Conservation (phyloP, 177 flowering plant species). For the Vitis hybrid region DNA sequence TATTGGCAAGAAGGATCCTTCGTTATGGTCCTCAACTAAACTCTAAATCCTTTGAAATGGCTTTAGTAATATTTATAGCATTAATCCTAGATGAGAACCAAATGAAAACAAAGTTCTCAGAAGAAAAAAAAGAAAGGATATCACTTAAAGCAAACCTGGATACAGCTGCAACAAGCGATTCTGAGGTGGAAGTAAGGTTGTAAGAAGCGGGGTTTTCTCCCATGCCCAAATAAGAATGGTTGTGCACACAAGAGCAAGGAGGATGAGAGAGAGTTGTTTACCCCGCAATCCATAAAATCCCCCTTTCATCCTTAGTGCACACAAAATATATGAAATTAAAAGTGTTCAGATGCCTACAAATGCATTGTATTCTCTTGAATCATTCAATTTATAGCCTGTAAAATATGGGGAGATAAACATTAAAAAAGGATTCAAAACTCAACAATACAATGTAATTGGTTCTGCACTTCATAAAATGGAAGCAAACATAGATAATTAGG, state of each 20-base stretch:
- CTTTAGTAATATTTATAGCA: background rate
- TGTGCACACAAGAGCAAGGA: constrained; percentile 50
- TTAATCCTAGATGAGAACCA: background rate
- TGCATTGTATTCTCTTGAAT: background rate
- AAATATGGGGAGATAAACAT: background rate
- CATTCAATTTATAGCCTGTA: constrained; percentile 3
- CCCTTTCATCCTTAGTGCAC: constrained; percentile 57
- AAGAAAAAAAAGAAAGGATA: background rate
- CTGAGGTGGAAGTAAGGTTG: constrained; percentile 42
- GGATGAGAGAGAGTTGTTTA: constrained; percentile 49
- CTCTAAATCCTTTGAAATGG: too few species aligned
- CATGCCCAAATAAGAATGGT: constrained; percentile 60
- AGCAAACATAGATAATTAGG: too few species aligned
- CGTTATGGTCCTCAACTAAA: too few species aligned
- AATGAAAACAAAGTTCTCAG: background rate
- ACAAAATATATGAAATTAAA: background rate
- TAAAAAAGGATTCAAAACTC: background rate
- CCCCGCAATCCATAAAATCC: constrained; percentile 45
- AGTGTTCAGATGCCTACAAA: constrained; percentile 2
- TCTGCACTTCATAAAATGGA: background rate
- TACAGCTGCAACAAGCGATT: constrained; percentile 29
- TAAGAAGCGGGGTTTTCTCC: constrained; percentile 48
- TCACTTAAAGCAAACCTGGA: constrained; percentile 41
- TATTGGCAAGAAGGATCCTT: too few species aligned
- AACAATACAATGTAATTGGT: background rate